Conservation (phyloP, 2,329 filamentous ascomycete genomes). For the Pezizomycotina sp. region DNA sequence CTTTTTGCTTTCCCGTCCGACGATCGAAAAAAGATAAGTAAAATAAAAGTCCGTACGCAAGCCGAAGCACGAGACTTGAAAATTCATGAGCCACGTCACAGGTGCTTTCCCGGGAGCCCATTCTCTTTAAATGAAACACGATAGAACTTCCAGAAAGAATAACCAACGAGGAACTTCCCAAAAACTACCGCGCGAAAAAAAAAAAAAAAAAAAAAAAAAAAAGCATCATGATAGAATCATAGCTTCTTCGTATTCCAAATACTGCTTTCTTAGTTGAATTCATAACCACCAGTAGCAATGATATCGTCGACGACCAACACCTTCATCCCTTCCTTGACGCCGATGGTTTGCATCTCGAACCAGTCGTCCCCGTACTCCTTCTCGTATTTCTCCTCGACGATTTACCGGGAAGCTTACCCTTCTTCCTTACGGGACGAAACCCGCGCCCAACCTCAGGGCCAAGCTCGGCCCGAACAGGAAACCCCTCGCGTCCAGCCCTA, state of each 20-base stretch:
- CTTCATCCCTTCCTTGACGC: constrained; percentile 69
- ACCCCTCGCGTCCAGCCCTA: constrained; percentile 83
- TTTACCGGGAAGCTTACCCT: constrained; percentile 85
- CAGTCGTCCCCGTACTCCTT: constrained; percentile 94
- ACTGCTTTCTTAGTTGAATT: constrained; percentile 9
- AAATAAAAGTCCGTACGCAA: no score
- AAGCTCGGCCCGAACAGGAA: constrained; percentile 89
- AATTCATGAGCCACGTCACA: no score
- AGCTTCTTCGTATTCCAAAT: neutral
- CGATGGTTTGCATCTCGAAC: constrained; percentile 88
- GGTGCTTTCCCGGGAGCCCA: no score
- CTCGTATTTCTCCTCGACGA: constrained; percentile 68
- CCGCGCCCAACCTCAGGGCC: constrained; percentile 63
- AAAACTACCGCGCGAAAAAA: no score
- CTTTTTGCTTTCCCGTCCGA: no score
- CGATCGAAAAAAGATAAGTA: no score
- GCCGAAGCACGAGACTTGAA: no score
- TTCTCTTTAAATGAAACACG: no score
- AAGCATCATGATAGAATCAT: no score
- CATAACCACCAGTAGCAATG: constrained; percentile 73
- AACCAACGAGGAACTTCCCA: no score
- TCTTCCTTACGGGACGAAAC: constrained; percentile 85
- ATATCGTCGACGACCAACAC: constrained; percentile 94
- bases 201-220: no score
- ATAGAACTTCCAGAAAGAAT: no score